phyloP scores from a whole-genome alignment of 306 rosid genomes.

The Pyrus communis region DNA sequence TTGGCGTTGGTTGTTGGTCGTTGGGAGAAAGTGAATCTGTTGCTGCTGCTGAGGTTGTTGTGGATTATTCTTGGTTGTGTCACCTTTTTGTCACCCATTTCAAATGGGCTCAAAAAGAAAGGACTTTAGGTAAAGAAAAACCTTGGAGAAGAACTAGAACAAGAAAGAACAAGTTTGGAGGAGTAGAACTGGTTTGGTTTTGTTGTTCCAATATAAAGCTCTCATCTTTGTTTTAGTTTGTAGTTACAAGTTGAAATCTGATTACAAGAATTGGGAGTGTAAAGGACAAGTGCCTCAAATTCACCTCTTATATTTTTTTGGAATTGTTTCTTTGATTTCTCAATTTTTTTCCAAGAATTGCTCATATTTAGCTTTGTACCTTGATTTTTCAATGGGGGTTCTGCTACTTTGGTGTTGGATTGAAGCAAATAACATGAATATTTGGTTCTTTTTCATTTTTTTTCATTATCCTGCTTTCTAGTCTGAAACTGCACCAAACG shows the following conservation, averaged over 20 bases:
- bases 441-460: too few species aligned
- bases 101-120: conserved; percentile 32
- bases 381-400: too few species aligned
- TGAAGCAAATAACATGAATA: too few species aligned
- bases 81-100: conserved; percentile 70
- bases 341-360: too few species aligned
- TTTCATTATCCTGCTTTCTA: too few species aligned
- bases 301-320: too few species aligned
- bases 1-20: conserved; percentile 4
- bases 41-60: conserved; percentile 20
- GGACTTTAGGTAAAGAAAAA: not conserved
- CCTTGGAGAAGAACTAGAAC: conserved; percentile 21
- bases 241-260: not conserved
- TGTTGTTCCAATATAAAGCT: not conserved
- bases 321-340: too few species aligned
- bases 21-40: conserved; percentile 42
- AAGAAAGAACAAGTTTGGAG: conserved; percentile 2
- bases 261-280: conserved; percentile 9
- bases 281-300: too few species aligned
- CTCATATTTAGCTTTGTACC: too few species aligned
- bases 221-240: too few species aligned
- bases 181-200: conserved; percentile 20
- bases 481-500: too few species aligned
- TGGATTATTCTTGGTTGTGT: conserved; percentile 45
- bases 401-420: too few species aligned